phyloP scores from a whole-genome alignment of 2,329 filamentous ascomycete species.

The Xylariaceae sp. region DNA sequence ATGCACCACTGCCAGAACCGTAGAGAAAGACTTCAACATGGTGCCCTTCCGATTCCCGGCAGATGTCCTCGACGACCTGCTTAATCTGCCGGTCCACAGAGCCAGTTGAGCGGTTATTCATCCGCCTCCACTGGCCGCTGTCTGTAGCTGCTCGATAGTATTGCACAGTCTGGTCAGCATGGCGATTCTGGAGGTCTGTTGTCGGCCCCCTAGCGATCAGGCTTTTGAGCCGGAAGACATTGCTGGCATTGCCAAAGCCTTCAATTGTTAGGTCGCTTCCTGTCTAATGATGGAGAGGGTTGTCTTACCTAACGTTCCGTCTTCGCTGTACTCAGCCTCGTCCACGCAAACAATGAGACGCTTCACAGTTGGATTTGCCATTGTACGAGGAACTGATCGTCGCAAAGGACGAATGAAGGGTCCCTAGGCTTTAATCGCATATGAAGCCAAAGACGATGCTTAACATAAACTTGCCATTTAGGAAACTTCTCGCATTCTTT shows the following conservation, averaged over 20 bases:
- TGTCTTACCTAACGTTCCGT: conserved; percentile 19
- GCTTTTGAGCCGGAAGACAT: conserved; percentile 12
- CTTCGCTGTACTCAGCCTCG: conserved; percentile 17
- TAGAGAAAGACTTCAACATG: conserved; percentile 17
- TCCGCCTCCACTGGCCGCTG: not conserved
- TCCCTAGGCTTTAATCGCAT: no score
- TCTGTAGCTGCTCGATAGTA: conserved; percentile 16
- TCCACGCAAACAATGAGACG: conserved; percentile 22
- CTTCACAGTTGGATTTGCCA: no score
- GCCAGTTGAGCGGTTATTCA: conserved; percentile 1
- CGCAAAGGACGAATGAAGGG: no score
- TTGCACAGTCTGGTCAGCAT: conserved; percentile 7
- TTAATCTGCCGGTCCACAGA: conserved; percentile 21
- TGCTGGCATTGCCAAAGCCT: conserved; percentile 21
- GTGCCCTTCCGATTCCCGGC: not conserved
- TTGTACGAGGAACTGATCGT: no score
- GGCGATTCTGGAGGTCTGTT: not conserved
- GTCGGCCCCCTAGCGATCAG: conserved; percentile 8
- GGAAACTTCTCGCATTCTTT: no score
- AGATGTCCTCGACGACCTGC: conserved; percentile 18
- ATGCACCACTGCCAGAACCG: conserved; percentile 16
- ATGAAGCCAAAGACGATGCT: no score
- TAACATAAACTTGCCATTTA: no score
- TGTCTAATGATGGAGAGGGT: not conserved
- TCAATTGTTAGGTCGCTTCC: conserved; percentile 4